phyloP scores from a whole-genome alignment of 2,329 filamentous ascomycete species.

The Neonectria neomacrospora region DNA sequence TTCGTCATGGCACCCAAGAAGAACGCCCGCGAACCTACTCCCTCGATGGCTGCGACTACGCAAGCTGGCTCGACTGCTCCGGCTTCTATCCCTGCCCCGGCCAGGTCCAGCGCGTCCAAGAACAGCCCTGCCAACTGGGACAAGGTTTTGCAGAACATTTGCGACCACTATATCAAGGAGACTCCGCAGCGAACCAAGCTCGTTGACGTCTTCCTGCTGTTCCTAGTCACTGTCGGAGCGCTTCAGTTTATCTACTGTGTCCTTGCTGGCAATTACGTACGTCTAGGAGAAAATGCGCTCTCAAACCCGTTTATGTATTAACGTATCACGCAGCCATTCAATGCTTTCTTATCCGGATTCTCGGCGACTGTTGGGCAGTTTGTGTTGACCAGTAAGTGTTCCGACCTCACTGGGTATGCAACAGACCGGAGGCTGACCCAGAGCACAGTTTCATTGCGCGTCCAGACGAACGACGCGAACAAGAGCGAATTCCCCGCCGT shows the following conservation, averaged over 20 bases:
- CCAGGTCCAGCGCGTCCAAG: slow-evolving; percentile 40
- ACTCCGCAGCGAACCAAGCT: slow-evolving; percentile 94
- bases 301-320: slow-evolving; percentile 24
- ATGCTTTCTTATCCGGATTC: slow-evolving; percentile 97
- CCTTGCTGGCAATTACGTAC: slow-evolving; percentile 91
- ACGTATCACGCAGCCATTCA: slow-evolving; percentile 80
- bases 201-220: slow-evolving; percentile 89
- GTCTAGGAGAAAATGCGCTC: slow-evolving; percentile 50
- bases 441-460: slow-evolving; percentile 75
- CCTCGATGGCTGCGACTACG: slow-evolving; percentile 49
- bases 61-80: slow-evolving; percentile 46
- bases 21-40: slow-evolving; percentile 48
- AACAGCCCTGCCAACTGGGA: slow-evolving; percentile 54
- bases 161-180: slow-evolving; percentile 79
- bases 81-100: slow-evolving; percentile 41
- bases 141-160: slow-evolving; percentile 76
- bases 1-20: slow-evolving; percentile 64
- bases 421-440: slow-evolving; percentile 23
- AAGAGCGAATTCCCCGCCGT: slow-evolving; percentile 79
- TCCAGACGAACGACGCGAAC: slow-evolving; percentile 90
- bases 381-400: slow-evolving; percentile 83
- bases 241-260: slow-evolving; percentile 95
- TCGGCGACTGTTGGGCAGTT: slow-evolving; percentile 96
- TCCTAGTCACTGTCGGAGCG: slow-evolving; percentile 85
- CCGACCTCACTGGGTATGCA: not conserved